Evolutionary conservation across 345 rosid genomes (phyloP).

Genomic region (Xanthoceras sorbifolium): DNA sequence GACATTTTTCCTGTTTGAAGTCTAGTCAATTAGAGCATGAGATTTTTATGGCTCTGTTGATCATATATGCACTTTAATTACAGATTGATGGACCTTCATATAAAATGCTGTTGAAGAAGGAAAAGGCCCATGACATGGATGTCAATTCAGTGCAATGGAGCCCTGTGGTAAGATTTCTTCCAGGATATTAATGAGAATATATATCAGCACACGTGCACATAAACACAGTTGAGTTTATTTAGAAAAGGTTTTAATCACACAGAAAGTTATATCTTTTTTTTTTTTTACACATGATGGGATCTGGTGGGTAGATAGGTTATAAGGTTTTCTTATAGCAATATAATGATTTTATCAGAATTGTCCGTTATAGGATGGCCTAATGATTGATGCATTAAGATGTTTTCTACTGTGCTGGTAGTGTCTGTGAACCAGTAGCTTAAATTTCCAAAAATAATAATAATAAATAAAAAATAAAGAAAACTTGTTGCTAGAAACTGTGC

Average conservation of each 20-base stretch:
- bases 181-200: background rate
- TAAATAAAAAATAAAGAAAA: background rate
- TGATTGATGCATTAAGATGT: background rate
- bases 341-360: background rate
- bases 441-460: background rate
- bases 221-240: background rate
- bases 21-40: background rate
- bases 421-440: background rate
- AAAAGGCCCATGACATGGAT: conserved; percentile 93
- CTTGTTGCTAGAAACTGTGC: background rate
- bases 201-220: background rate
- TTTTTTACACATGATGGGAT: background rate
- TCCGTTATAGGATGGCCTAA: background rate
- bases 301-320: background rate
- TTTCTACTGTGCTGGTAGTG: background rate
- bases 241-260: background rate
- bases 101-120: conserved; percentile 64
- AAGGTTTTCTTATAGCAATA: background rate
- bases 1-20: background rate
- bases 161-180: conserved; percentile 61
- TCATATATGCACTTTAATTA: conserved; percentile 6
- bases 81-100: conserved; percentile 77
- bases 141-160: conserved; percentile 84
- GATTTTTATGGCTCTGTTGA: background rate
- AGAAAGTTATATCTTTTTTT: background rate